Evolutionary conservation across 257 asterid species (phyloP).

Genomic region (Phtheirospermum japonicum): DNA sequence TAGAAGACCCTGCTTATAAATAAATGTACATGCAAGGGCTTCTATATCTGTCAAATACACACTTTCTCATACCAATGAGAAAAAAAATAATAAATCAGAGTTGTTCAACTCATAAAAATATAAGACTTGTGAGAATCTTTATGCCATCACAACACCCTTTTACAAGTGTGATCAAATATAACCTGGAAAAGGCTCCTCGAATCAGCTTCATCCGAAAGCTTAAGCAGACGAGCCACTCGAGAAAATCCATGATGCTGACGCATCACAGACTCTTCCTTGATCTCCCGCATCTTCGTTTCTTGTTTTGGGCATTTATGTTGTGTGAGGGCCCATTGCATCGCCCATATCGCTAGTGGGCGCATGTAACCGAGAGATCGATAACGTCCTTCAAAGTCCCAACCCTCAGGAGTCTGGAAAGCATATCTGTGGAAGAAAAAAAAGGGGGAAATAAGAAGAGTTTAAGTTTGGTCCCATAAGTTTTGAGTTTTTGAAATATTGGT

Average conservation of each 20-base stretch:
- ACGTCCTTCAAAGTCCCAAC: conserved; percentile 67
- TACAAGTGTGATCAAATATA: conserved; percentile 72
- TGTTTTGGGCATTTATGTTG: conserved; percentile 42
- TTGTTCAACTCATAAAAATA: conserved; percentile 8
- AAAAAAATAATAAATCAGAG: conserved; percentile 21
- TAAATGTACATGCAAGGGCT: background rate
- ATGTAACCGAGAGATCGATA: conserved; percentile 80
- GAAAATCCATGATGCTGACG: conserved; percentile 72
- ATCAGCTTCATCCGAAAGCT: conserved; percentile 58
- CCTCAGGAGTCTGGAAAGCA: conserved; percentile 92
- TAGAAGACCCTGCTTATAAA: background rate
- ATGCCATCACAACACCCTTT: conserved; percentile 55
- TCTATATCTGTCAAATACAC: conserved; percentile 3
- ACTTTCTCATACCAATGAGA: background rate
- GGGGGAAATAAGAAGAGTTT: too few relatives aligned
- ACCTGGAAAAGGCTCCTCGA: conserved; percentile 69
- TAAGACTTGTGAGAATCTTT: background rate
- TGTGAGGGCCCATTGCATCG: conserved; percentile 95
- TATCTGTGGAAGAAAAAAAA: conserved; percentile 40
- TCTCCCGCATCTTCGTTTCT: conserved; percentile 42
- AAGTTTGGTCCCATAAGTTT: background rate
- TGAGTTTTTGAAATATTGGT: background rate
- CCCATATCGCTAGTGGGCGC: conserved; percentile 96
- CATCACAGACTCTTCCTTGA: conserved; percentile 51
- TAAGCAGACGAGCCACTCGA: conserved; percentile 76